phyloP scores from a whole-genome alignment of 1,139 yeast species.

The Yarrowia galli region DNA sequence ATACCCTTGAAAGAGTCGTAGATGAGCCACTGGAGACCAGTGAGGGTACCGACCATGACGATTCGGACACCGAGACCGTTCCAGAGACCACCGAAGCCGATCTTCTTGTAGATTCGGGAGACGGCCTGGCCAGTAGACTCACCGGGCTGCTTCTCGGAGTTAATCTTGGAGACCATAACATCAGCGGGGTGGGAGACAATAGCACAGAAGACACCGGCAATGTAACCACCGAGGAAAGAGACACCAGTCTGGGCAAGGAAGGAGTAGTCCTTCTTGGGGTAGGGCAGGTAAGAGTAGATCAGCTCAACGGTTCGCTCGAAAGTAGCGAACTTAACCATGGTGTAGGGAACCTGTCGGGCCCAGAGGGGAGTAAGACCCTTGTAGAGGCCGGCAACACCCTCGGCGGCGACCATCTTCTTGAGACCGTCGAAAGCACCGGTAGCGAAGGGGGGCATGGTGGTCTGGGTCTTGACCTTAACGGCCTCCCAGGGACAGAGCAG shows the following conservation, averaged over 20 bases:
- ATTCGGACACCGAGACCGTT: slow-evolving; percentile 93
- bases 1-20: slow-evolving; percentile 93
- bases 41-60: slow-evolving; percentile 94
- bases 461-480: slow-evolving; percentile 90
- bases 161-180: slow-evolving; percentile 93
- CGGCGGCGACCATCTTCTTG: slow-evolving; percentile 67
- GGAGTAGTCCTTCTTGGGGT: slow-evolving; percentile 58
- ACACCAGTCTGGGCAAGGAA: slow-evolving; percentile 85
- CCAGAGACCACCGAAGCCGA: slow-evolving; percentile 93
- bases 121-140: slow-evolving; percentile 75
- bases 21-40: slow-evolving; percentile 95
- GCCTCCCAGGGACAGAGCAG: slow-evolving; percentile 93
- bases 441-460: slow-evolving; percentile 85
- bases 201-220: slow-evolving; percentile 96
- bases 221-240: slow-evolving; percentile 90
- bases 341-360: slow-evolving; percentile 95
- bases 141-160: slow-evolving; percentile 70
- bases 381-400: slow-evolving; percentile 74
- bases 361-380: slow-evolving; percentile 90
- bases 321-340: slow-evolving; percentile 94
- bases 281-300: slow-evolving; percentile 46
- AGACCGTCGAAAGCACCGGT: slow-evolving; percentile 68
- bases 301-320: slow-evolving; percentile 82
- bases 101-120: slow-evolving; percentile 73
- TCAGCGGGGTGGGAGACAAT: slow-evolving; percentile 96